A percentile compares a stretch with the other conserved stretches of the same genome.
phyloP scores from a whole-genome alignment of 306 rosid species.

The Castanea crenata region DNA sequence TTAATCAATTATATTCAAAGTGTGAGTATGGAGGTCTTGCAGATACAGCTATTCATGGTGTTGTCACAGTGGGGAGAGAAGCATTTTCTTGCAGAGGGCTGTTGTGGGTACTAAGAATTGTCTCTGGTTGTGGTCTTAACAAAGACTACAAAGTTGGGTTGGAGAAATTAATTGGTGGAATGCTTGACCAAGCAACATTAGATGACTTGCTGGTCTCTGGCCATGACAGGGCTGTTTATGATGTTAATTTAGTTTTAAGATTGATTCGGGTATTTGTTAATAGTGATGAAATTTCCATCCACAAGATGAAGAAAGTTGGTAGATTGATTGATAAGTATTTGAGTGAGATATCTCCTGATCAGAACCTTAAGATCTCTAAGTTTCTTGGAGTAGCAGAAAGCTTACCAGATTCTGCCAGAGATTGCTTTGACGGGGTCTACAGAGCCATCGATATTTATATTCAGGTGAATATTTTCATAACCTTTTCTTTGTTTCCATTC shows the following conservation, averaged over 20 bases:
- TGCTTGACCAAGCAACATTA: constrained; percentile 58
- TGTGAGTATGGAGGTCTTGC: constrained; percentile 50
- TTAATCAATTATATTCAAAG: constrained; percentile 5
- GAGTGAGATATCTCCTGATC: constrained; percentile 73
- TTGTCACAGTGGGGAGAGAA: constrained; percentile 39
- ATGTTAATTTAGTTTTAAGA: constrained; percentile 66
- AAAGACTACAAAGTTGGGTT: constrained; percentile 44
- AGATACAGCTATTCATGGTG: constrained; percentile 62
- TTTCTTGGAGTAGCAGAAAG: constrained; percentile 68
- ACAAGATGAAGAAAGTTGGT: constrained; percentile 63
- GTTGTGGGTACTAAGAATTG: constrained; percentile 62
- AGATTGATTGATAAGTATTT: constrained; percentile 61
- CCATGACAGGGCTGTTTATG: constrained; percentile 50
- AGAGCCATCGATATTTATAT: constrained; percentile 81
- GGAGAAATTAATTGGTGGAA: constrained; percentile 71
- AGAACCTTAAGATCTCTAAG: constrained; percentile 60
- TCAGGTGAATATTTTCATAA: constrained; percentile 41
- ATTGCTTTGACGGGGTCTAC: constrained; percentile 62
- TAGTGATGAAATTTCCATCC: constrained; percentile 24
- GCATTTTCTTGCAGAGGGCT: constrained; percentile 64
- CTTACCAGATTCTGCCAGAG: constrained; percentile 69
- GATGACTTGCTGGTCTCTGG: constrained; percentile 71
- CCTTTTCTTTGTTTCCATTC: neutral
- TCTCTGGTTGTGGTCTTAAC: constrained; percentile 50
- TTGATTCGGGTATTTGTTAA: constrained; percentile 51